Conservation (phyloP, 495 filamentous ascomycete genomes). For the Aspergillus panamensis region DNA sequence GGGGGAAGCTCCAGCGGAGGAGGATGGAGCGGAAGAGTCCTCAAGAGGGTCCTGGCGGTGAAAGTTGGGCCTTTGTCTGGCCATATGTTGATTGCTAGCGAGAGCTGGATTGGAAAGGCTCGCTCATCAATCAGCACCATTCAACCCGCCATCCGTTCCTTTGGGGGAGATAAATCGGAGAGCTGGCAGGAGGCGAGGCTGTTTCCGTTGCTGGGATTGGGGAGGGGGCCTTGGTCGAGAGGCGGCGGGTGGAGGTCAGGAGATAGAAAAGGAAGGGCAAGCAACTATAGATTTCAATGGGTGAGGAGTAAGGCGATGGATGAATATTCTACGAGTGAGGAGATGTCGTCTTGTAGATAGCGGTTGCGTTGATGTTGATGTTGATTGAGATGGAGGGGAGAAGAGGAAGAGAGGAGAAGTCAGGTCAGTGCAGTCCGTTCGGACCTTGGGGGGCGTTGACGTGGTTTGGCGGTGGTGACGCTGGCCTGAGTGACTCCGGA, state of each 20-base stretch:
- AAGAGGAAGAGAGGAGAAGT: constrained; percentile 17
- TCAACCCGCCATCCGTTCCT: constrained; percentile 50
- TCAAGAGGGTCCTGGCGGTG: constrained; percentile 50
- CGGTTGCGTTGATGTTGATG: constrained; percentile 6
- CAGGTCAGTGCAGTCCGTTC: constrained; percentile 8
- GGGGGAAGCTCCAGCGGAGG: constrained; percentile 41
- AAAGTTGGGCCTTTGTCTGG: constrained; percentile 47
- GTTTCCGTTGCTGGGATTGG: constrained; percentile 14
- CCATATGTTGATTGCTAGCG: constrained; percentile 48
- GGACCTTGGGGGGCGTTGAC: constrained; percentile 22
- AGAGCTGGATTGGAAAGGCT: constrained; percentile 33
- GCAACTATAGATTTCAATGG: constrained; percentile 6
- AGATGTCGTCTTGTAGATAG: constrained; percentile 8
- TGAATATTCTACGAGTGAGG: constrained; percentile 7
- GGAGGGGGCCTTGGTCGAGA: constrained; percentile 8
- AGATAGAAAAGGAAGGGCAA: not conserved
- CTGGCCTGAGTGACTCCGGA: constrained; percentile 30
- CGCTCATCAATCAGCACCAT: constrained; percentile 36
- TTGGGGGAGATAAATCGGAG: constrained; percentile 20
- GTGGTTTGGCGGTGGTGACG: constrained; percentile 36
- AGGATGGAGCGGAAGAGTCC: constrained; percentile 38
- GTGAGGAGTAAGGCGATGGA: constrained; percentile 1
- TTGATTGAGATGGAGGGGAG: constrained; percentile 10
- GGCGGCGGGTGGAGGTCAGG: not conserved
- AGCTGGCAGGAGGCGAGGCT: constrained; percentile 24